These are phyloP conservation scores for Boletales sp. DNA, from an alignment of 768 basidiomycete species.

Conservation along the genomic window DNA sequence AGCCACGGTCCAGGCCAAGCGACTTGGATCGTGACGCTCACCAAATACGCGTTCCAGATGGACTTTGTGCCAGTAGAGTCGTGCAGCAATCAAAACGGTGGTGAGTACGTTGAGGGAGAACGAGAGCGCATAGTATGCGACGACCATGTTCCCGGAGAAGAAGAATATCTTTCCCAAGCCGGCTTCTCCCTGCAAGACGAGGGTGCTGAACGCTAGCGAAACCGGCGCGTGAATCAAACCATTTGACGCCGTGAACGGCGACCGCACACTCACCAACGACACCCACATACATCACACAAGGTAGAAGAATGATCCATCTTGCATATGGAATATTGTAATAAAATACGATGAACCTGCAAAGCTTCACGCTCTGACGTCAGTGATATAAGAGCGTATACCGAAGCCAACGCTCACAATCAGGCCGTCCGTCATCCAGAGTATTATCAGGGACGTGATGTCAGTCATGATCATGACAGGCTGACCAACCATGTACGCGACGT, in stretches of 20 bases:
- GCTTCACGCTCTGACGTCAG: slow-evolving; percentile 8
- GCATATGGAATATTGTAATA: slow-evolving; percentile 18
- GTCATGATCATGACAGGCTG: slow-evolving; percentile 22
- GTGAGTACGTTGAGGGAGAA: slow-evolving; percentile 22
- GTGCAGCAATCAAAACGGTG: slow-evolving; percentile 19
- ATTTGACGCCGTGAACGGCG: neutral
- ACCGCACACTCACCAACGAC: slow-evolving; percentile 18
- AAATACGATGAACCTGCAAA: slow-evolving; percentile 24
- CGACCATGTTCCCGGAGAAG: slow-evolving; percentile 19
- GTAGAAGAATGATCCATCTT: slow-evolving; percentile 24
- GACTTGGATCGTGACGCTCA: slow-evolving; percentile 6
- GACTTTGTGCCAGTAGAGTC: slow-evolving; percentile 24
- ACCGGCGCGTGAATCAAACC: neutral
- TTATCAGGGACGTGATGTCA: slow-evolving; percentile 21
- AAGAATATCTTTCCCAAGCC: slow-evolving; percentile 15
- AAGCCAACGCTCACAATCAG: slow-evolving; percentile 19
- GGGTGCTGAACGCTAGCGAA: slow-evolving; percentile 16
- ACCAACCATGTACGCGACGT: slow-evolving; percentile 20
- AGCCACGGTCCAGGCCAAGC: neutral
- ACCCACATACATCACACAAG: slow-evolving; percentile 21
- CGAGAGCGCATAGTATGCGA: slow-evolving; percentile 22
- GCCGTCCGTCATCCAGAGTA: slow-evolving; percentile 30
- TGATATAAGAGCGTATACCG: too few species aligned
- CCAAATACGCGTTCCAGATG: slow-evolving; percentile 23
- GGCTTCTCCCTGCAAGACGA: slow-evolving; percentile 18